Percentiles rank a stretch among this genome's conserved stretches.
Evolutionary conservation across 2,329 filamentous ascomycete species (phyloP).

Genomic region (Amylocarpus encephaloides): DNA sequence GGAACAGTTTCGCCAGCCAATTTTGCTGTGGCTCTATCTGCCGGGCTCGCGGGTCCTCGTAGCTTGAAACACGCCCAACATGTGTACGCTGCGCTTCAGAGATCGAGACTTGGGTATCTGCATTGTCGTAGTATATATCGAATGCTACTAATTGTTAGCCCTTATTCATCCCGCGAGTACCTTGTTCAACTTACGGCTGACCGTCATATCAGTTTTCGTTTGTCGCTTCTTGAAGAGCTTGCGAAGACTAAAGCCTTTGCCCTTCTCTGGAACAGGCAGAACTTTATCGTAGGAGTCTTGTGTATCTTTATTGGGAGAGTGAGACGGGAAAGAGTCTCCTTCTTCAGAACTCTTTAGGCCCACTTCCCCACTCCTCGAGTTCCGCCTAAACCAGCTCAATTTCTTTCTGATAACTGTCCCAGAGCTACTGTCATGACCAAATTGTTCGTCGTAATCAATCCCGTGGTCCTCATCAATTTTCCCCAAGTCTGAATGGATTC

Average conservation of each 20-base stretch:
- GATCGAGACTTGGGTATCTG: constrained; percentile 23
- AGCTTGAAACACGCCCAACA: constrained; percentile 34
- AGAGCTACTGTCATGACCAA: constrained; percentile 17
- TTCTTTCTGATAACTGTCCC: constrained; percentile 27
- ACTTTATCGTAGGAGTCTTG: constrained; percentile 4
- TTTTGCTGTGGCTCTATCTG: constrained; percentile 66
- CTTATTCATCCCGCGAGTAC: not conserved
- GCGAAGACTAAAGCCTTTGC: constrained; percentile 27
- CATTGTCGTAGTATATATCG: constrained; percentile 25
- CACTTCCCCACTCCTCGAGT: constrained; percentile 22
- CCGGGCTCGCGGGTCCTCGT: constrained; percentile 31
- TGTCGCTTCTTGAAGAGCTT: constrained; percentile 28
- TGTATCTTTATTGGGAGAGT: constrained; percentile 15
- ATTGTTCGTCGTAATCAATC: constrained; percentile 18
- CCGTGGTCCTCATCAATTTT: constrained; percentile 17
- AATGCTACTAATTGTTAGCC: constrained; percentile 18
- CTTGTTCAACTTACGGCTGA: constrained; percentile 24
- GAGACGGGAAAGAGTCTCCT: constrained; percentile 12
- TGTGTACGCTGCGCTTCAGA: constrained; percentile 18
- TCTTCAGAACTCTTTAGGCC: constrained; percentile 14
- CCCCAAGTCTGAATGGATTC: constrained; percentile 13
- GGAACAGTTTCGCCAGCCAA: constrained; percentile 84
- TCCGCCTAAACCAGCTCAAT: constrained; percentile 31
- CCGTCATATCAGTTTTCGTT: constrained; percentile 24
- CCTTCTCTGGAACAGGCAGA: constrained; percentile 17